phyloP scores from a whole-genome alignment of 2,329 filamentous ascomycete species.

The Monilinia fructicola region DNA sequence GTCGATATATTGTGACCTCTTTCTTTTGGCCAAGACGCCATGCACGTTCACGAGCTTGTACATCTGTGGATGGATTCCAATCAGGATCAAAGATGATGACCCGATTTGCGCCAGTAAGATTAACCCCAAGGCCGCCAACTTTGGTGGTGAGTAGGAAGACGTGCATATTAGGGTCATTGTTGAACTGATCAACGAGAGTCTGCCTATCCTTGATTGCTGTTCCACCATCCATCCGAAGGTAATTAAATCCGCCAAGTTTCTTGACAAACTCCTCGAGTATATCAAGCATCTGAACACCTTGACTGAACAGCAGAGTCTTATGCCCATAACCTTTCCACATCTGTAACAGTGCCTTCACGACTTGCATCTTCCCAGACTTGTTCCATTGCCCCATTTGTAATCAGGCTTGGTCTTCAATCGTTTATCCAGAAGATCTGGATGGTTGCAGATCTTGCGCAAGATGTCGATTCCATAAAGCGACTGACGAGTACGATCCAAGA shows the following conservation, averaged over 20 bases:
- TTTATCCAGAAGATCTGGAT: conserved; percentile 81
- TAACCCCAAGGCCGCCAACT: conserved; percentile 90
- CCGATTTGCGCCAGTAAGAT: conserved; percentile 89
- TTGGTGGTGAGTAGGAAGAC: conserved; percentile 94
- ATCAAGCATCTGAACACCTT: conserved; percentile 92
- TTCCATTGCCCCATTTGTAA: conserved; percentile 74
- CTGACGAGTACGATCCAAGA: conserved; percentile 71
- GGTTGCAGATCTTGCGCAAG: conserved; percentile 94
- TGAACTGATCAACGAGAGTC: conserved; percentile 87
- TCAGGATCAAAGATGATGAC: conserved; percentile 99
- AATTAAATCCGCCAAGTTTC: conserved; percentile 67
- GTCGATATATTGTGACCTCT: conserved; percentile 90
- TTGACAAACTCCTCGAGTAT: conserved; percentile 82
- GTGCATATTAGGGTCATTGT: conserved; percentile 73
- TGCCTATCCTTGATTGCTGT: conserved; percentile 90
- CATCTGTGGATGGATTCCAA: conserved; percentile 96
- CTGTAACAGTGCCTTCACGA: conserved; percentile 81
- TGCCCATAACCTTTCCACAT: conserved; percentile 84
- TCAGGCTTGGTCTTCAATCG: conserved; percentile 54
- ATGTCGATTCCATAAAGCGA: conserved; percentile 89
- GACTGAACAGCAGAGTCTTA: conserved; percentile 89
- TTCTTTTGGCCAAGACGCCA: conserved; percentile 95
- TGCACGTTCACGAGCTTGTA: conserved; percentile 91
- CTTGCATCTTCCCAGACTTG: conserved; percentile 93
- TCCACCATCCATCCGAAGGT: conserved; percentile 88